A percentile compares a stretch with the other conserved stretches of the same genome.
Conservation (phyloP, 257 asterid genomes). For the Fraxinus cuspidata region DNA sequence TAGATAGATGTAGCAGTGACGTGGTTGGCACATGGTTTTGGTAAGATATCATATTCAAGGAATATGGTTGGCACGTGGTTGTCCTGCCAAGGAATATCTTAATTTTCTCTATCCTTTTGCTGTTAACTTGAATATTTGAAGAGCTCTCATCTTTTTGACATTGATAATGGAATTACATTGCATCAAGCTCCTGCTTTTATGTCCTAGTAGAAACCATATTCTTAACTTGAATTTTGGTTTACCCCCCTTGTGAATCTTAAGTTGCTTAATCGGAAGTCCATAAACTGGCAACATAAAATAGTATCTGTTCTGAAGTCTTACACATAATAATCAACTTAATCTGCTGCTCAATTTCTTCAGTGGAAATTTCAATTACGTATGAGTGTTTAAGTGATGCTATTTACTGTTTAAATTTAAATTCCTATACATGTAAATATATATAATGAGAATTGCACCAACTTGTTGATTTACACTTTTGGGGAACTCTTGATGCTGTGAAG, state of each 20-base stretch:
- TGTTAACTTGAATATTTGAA: neutral
- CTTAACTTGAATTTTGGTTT: neutral
- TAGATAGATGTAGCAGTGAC: neutral
- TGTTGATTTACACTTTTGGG: neutral
- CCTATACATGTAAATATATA: neutral
- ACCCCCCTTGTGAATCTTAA: neutral
- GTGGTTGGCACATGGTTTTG: neutral
- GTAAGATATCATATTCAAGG: neutral
- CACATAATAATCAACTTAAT: neutral
- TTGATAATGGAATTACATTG: neutral
- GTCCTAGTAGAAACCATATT: neutral
- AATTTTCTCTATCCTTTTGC: neutral
- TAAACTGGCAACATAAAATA: neutral
- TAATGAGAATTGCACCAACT: neutral
- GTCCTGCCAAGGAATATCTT: neutral
- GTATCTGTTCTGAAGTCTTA: neutral
- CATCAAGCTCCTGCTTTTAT: neutral
- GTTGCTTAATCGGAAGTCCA: neutral
- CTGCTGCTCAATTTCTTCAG: neutral
- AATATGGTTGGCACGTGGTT: neutral
- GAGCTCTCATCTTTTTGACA: neutral
- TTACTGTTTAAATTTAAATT: neutral
- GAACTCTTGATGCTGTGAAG: conserved; percentile 37
- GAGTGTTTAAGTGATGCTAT: neutral
- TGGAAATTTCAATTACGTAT: neutral